Conservation (phyloP, 2,329 filamentous ascomycete genomes). For the Lachnellula subtilissima region DNA sequence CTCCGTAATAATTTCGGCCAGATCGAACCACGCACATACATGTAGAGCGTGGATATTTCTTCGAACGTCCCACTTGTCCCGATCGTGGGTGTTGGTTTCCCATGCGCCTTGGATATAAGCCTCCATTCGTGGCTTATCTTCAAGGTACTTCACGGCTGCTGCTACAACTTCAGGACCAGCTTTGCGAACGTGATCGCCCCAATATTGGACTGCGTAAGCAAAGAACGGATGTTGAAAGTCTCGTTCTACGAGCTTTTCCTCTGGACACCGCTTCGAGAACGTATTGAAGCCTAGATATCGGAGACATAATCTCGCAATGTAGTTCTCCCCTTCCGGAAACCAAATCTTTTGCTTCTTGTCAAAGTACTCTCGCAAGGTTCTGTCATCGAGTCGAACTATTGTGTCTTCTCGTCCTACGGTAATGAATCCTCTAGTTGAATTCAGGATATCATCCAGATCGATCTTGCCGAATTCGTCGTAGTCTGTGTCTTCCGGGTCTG, state of each 20-base stretch:
- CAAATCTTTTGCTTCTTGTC: constrained; percentile 4
- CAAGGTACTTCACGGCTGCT: constrained; percentile 9
- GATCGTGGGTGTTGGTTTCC: constrained; percentile 9
- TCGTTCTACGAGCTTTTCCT: constrained; percentile 11
- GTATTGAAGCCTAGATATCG: constrained; percentile 9
- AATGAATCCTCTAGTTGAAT: constrained; percentile 14
- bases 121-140: constrained; percentile 8
- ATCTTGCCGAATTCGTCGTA: constrained; percentile 11
- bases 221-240: constrained; percentile 19
- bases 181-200: constrained; percentile 21
- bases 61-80: constrained; percentile 20
- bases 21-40: constrained; percentile 17
- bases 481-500: neutral
- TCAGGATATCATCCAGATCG: constrained; percentile 14
- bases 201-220: constrained; percentile 23
- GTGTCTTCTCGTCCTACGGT: constrained; percentile 8
- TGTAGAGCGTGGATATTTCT: constrained; percentile 16
- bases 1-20: constrained; percentile 4
- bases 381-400: constrained; percentile 13
- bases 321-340: constrained; percentile 9
- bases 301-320: constrained; percentile 12
- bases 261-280: constrained; percentile 9
- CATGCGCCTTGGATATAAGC: constrained; percentile 18
- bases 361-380: constrained; percentile 13
- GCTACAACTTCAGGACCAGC: constrained; percentile 5